Percentiles rank a stretch among this genome's conserved stretches.
Conservation (phyloP, 1,139 yeast species). For the Lodderomyces orthopsilosis region DNA sequence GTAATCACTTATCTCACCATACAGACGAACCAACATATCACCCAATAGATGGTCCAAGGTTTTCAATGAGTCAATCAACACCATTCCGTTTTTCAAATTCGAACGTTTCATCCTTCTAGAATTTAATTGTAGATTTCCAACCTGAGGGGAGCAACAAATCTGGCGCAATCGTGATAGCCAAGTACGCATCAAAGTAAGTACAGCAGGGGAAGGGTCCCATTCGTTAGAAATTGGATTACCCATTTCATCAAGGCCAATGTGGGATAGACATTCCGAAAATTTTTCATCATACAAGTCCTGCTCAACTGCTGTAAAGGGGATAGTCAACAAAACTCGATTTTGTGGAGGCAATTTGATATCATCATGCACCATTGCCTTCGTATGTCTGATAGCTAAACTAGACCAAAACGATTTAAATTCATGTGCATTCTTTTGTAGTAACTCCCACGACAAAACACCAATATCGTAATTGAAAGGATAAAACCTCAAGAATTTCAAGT, state of each 20-base stretch:
- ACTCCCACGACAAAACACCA: constrained; percentile 41
- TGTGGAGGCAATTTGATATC: constrained; percentile 82
- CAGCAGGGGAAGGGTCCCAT: constrained; percentile 42
- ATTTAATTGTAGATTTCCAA: constrained; percentile 43
- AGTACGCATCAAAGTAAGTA: constrained; percentile 47
- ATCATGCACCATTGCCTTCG: constrained; percentile 75
- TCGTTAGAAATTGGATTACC: constrained; percentile 54
- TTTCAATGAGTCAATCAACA: constrained; percentile 26
- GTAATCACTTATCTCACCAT: constrained; percentile 43
- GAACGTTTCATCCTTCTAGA: constrained; percentile 29
- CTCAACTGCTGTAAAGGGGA: constrained; percentile 79
- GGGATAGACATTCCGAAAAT: constrained; percentile 58
- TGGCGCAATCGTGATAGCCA: constrained; percentile 74
- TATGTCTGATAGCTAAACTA: constrained; percentile 66
- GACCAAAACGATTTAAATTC: constrained; percentile 51
- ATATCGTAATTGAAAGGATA: constrained; percentile 56
- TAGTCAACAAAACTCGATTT: constrained; percentile 59
- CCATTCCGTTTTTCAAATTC: not conserved
- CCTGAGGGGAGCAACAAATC: constrained; percentile 79
- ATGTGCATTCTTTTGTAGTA: constrained; percentile 21
- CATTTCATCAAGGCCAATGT: constrained; percentile 55
- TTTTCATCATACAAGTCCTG: constrained; percentile 74
- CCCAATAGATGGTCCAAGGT: constrained; percentile 68
- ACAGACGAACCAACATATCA: constrained; percentile 57
- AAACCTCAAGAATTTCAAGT: constrained; percentile 62